Percentiles rank a stretch among this genome's conserved stretches.
Evolutionary conservation across 371 early-diverging fungal genomes (phyloP).

Genomic region (Umbelopsis sp.): DNA sequence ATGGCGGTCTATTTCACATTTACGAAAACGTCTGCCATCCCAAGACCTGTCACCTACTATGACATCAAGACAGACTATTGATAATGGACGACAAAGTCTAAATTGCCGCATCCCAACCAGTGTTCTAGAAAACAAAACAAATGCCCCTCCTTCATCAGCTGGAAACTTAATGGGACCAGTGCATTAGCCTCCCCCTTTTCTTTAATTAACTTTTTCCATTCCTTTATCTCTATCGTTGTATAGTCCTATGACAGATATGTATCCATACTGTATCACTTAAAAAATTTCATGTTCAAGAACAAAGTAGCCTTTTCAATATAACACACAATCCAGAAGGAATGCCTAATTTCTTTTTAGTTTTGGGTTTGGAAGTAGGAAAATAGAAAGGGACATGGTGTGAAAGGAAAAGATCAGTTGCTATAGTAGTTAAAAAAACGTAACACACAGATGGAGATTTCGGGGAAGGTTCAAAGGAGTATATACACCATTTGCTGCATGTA

Average conservation of each 20-base stretch:
- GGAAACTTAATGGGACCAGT: not conserved
- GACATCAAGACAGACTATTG: not conserved
- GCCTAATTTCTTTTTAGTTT: not conserved
- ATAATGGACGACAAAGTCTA: not conserved
- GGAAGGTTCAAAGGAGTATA: not conserved
- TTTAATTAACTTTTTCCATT: not conserved
- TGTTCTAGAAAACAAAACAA: not conserved
- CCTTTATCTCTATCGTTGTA: not conserved
- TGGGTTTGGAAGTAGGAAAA: no score
- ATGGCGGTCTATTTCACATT: conserved; percentile 1
- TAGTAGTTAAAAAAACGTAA: not conserved
- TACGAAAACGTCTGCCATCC: not conserved
- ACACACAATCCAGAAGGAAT: not conserved
- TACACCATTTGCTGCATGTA: conserved; percentile 17
- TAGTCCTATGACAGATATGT: not conserved
- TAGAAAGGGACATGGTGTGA: conserved; percentile 4
- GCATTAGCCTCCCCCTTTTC: not conserved
- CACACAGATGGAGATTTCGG: conserved; percentile 12
- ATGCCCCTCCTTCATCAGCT: not conserved
- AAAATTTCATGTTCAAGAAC: not conserved
- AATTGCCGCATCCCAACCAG: not conserved
- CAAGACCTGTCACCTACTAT: not conserved
- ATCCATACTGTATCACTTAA: not conserved
- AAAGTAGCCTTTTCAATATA: not conserved
- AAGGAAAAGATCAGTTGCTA: not conserved